A percentile compares a stretch with the other conserved stretches of the same genome.
Conservation (phyloP, 495 filamentous ascomycete species). For the Arthonia radiata region DNA sequence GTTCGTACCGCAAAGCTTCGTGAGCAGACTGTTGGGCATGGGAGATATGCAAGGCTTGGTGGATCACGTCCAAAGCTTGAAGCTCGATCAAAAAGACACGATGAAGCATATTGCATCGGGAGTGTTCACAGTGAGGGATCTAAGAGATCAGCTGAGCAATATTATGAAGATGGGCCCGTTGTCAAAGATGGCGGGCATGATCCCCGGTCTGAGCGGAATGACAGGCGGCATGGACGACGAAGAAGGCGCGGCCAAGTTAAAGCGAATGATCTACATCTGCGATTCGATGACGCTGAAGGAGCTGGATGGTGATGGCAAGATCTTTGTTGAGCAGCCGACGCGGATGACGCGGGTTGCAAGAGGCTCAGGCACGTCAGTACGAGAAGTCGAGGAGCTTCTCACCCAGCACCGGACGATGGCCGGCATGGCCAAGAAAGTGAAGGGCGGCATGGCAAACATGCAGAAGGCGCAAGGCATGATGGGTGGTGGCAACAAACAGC, state of each 20-base stretch:
- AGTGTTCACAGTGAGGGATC: slow-evolving; percentile 83
- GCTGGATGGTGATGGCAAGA: slow-evolving; percentile 79
- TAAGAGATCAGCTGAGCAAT: slow-evolving; percentile 83
- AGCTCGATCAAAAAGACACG: slow-evolving; percentile 91
- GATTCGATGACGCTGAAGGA: slow-evolving; percentile 94
- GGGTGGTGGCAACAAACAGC: slow-evolving; percentile 64
- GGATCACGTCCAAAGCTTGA: slow-evolving; percentile 91
- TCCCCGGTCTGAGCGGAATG: slow-evolving; percentile 76
- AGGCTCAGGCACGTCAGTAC: slow-evolving; percentile 71
- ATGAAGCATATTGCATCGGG: slow-evolving; percentile 97
- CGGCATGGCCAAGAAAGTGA: slow-evolving; percentile 97
- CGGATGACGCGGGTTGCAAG: slow-evolving; percentile 82
- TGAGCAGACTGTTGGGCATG: slow-evolving; percentile 85
- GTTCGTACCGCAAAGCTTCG: slow-evolving; percentile 75
- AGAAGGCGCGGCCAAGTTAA: slow-evolving; percentile 72
- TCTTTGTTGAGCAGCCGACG: slow-evolving; percentile 77
- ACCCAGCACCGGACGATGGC: slow-evolving; percentile 98
- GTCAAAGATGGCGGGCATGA: slow-evolving; percentile 97
- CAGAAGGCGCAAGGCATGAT: slow-evolving; percentile 76
- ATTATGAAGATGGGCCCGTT: slow-evolving; percentile 99
- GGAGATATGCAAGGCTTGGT: slow-evolving; percentile 88
- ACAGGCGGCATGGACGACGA: slow-evolving; percentile 94
- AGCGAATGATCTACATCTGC: slow-evolving; percentile 97
- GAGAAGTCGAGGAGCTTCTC: slow-evolving; percentile 92
- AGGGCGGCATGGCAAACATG: slow-evolving; percentile 90